Conservation (phyloP, 352 stramenopile genomes). For the Plasmopara halstedii region DNA sequence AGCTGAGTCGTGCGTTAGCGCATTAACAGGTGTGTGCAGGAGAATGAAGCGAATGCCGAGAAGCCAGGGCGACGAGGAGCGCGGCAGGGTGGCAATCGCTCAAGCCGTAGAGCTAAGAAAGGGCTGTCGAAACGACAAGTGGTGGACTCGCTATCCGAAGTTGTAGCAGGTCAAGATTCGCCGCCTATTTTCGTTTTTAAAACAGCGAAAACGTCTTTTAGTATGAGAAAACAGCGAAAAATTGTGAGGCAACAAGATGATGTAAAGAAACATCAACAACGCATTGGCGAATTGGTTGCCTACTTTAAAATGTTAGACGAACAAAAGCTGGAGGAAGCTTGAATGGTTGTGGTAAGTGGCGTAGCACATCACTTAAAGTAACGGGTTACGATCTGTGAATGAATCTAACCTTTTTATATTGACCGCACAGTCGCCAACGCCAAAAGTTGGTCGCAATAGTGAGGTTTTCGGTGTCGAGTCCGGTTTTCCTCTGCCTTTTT, state of each 20-base stretch:
- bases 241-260: constrained; percentile 25
- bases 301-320: constrained; percentile 60
- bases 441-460: constrained; percentile 65
- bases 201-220: constrained; percentile 34
- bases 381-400: neutral
- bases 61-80: constrained; percentile 13
- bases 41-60: constrained; percentile 20
- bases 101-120: constrained; percentile 5
- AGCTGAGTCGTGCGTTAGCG: neutral
- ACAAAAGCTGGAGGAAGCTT: constrained; percentile 41
- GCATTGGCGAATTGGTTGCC: constrained; percentile 43
- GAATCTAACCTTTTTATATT: constrained; percentile 5
- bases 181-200: constrained; percentile 48
- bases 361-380: neutral
- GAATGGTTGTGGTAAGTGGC: constrained; percentile 5
- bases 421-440: constrained; percentile 27
- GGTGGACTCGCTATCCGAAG: neutral
- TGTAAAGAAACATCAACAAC: constrained; percentile 35
- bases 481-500: constrained; percentile 77
- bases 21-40: constrained; percentile 7
- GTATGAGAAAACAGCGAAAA: constrained; percentile 36
- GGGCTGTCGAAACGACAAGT: constrained; percentile 10
- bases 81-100: constrained; percentile 1
- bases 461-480: constrained; percentile 58
- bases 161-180: constrained; percentile 27